Conservation (phyloP, 495 filamentous ascomycete genomes). For the Glonium stellatum region DNA sequence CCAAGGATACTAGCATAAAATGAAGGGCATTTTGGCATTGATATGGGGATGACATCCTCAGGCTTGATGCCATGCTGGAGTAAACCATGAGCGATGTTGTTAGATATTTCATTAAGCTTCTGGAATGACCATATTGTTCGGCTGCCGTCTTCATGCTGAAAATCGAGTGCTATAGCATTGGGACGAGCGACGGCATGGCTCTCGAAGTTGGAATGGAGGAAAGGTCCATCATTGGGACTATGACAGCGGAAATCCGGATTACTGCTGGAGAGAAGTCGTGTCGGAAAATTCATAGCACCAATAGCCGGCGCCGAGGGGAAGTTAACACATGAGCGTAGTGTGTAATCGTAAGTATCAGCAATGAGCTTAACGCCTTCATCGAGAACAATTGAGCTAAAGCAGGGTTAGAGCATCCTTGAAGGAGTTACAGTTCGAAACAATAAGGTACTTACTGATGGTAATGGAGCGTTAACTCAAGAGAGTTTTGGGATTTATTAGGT, state of each 20-base stretch:
- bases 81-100: constrained; percentile 37
- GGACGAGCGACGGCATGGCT: constrained; percentile 28
- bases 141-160: constrained; percentile 26
- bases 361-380: constrained; percentile 39
- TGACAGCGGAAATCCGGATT: constrained; percentile 13
- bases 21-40: constrained; percentile 35
- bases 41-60: constrained; percentile 38
- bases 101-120: constrained; percentile 33
- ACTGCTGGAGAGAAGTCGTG: constrained; percentile 9
- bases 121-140: constrained; percentile 31
- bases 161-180: constrained; percentile 34
- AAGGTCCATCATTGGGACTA: constrained; percentile 7
- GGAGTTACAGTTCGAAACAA: background rate
- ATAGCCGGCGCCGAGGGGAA: constrained; percentile 15
- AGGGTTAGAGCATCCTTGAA: constrained; percentile 28
- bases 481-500: constrained; percentile 45
- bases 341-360: constrained; percentile 42
- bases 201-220: constrained; percentile 27
- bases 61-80: constrained; percentile 21
- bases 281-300: constrained; percentile 22
- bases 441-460: constrained; percentile 36
- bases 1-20: constrained; percentile 40
- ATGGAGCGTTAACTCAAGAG: constrained; percentile 42
- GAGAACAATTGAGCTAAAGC: constrained; percentile 38
- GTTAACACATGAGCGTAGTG: constrained; percentile 21